These are phyloP conservation scores for Aspergillus conjunctus DNA, from an alignment of 495 filamentous ascomycete genomes.

Conservation along the genomic window DNA sequence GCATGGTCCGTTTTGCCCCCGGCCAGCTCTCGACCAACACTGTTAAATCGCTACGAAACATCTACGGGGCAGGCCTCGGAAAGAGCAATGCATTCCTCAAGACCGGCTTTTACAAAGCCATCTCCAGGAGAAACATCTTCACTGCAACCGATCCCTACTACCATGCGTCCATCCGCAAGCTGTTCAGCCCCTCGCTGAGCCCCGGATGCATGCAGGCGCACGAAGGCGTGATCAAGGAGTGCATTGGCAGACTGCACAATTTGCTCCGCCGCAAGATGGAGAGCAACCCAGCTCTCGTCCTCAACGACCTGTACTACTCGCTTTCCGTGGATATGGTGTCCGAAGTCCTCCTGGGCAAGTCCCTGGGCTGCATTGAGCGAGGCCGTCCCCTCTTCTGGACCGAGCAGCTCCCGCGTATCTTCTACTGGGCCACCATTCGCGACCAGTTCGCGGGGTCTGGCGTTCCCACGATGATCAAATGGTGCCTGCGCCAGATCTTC, in stretches of 20 bases:
- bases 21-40: constrained; percentile 34
- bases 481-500: constrained; percentile 30
- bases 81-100: constrained; percentile 30
- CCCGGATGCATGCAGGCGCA: constrained; percentile 29
- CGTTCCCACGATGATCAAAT: constrained; percentile 31
- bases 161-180: constrained; percentile 29
- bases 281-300: constrained; percentile 11
- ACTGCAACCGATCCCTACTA: constrained; percentile 29
- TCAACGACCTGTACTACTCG: constrained; percentile 31
- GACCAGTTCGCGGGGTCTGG: constrained; percentile 33
- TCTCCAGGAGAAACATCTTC: constrained; percentile 33
- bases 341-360: constrained; percentile 31
- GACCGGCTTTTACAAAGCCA: constrained; percentile 30
- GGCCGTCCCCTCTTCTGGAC: constrained; percentile 32
- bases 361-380: constrained; percentile 29
- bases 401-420: constrained; percentile 31
- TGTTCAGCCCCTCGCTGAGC: constrained; percentile 29
- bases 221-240: constrained; percentile 25
- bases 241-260: constrained; percentile 24
- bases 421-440: constrained; percentile 34
- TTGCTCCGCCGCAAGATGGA: constrained; percentile 21
- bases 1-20: constrained; percentile 27
- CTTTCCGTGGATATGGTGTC: constrained; percentile 33
- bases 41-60: constrained; percentile 29
- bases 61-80: constrained; percentile 28